phyloP scores from a whole-genome alignment of 2,329 filamentous ascomycete genomes.

The Aspergillus sp. region DNA sequence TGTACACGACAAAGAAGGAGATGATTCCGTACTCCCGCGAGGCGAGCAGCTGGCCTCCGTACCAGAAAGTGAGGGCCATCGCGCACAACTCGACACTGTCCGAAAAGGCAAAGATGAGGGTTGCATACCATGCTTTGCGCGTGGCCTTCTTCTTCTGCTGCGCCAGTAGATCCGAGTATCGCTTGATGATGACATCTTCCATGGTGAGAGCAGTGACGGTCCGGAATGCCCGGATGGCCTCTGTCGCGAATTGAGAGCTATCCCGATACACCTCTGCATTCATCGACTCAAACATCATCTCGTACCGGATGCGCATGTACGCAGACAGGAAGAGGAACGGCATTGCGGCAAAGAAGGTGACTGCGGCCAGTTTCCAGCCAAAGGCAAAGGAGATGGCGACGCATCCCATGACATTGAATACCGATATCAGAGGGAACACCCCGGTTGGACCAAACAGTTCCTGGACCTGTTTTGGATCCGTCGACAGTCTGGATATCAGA shows the following conservation, averaged over 20 bases:
- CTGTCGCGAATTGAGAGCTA: slow-evolving; percentile 69
- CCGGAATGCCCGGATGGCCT: slow-evolving; percentile 68
- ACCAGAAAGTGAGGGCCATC: slow-evolving; percentile 60
- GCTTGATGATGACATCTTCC: slow-evolving; percentile 59
- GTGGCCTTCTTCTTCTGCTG: slow-evolving; percentile 58
- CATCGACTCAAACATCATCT: slow-evolving; percentile 64
- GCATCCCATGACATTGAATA: slow-evolving; percentile 62
- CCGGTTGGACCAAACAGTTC: slow-evolving; percentile 47
- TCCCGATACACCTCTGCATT: slow-evolving; percentile 64
- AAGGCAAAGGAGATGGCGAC: slow-evolving; percentile 65
- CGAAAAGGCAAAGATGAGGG: slow-evolving; percentile 63
- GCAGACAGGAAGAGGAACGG: slow-evolving; percentile 48
- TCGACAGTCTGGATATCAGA: slow-evolving; percentile 43
- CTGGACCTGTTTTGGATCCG: slow-evolving; percentile 47
- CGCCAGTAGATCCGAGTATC: slow-evolving; percentile 58
- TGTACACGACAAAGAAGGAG: slow-evolving; percentile 57
- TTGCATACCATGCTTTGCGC: slow-evolving; percentile 57
- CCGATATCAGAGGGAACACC: slow-evolving; percentile 52
- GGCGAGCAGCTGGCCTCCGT: slow-evolving; percentile 56
- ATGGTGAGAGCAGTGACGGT: slow-evolving; percentile 68
- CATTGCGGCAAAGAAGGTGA: slow-evolving; percentile 57
- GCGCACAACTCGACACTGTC: slow-evolving; percentile 62
- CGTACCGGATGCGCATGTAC: slow-evolving; percentile 56
- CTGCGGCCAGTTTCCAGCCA: slow-evolving; percentile 71
- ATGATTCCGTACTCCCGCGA: slow-evolving; percentile 43